These are phyloP conservation scores for Venturia asperata DNA, from an alignment of 2,329 filamentous ascomycete genomes.

Conservation along the genomic window DNA sequence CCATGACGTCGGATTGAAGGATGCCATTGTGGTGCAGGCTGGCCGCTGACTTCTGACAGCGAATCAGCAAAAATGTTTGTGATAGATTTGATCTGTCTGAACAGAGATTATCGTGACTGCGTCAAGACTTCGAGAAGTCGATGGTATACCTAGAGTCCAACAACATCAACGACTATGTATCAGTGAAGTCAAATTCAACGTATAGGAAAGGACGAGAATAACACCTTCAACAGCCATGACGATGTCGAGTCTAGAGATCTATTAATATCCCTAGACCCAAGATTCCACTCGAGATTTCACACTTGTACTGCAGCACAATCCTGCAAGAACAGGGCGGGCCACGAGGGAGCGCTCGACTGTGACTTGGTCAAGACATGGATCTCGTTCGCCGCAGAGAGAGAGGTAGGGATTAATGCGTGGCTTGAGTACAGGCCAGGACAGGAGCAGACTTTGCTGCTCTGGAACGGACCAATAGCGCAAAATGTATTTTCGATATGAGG, in stretches of 20 bases:
- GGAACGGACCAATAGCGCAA: not conserved
- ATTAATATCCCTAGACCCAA: not conserved
- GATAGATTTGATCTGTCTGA: not conserved
- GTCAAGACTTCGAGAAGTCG: not conserved
- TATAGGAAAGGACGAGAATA: not conserved
- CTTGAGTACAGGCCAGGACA: not conserved
- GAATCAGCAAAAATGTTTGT: not conserved
- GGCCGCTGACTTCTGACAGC: not conserved
- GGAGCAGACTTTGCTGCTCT: not conserved
- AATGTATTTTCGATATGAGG: not conserved
- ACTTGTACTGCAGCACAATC: not conserved
- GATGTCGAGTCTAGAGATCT: not conserved
- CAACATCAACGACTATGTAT: not conserved
- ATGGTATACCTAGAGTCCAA: not conserved
- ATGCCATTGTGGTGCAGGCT: constrained; percentile 6
- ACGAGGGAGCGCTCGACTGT: not conserved
- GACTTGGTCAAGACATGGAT: not conserved
- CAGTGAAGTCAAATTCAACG: not conserved
- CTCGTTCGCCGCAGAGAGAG: not conserved
- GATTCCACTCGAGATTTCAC: not conserved
- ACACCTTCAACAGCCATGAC: not conserved
- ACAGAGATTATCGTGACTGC: not conserved
- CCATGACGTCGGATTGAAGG: constrained; percentile 7
- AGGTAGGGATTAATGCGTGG: not conserved
- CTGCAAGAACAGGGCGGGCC: not conserved